Evolutionary conservation across 2,329 filamentous ascomycete species (phyloP).

Genomic region (Scedosporium apiospermum): DNA sequence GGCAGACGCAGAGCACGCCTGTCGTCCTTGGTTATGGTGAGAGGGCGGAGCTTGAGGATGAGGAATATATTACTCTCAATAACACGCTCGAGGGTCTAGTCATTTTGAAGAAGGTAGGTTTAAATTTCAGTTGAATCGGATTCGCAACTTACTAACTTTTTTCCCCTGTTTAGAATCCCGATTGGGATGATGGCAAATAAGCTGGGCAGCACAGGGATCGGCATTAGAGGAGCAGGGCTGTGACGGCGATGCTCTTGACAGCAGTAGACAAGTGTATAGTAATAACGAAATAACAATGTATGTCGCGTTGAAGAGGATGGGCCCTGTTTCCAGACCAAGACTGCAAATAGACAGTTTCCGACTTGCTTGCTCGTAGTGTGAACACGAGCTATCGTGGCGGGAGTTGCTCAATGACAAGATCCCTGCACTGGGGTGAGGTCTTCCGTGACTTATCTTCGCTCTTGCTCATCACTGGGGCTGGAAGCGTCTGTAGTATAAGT

Average conservation of each 20-base stretch:
- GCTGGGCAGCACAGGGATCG: not conserved
- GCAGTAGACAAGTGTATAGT: conserved; percentile 1
- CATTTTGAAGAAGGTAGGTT: conserved; percentile 82
- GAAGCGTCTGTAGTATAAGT: no score
- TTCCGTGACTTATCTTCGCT: no score
- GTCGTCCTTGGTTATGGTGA: conserved; percentile 92
- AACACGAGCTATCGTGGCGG: no score
- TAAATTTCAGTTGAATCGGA: no score
- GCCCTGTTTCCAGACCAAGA: not conserved
- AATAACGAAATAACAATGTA: not conserved
- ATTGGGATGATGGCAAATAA: conserved; percentile 7
- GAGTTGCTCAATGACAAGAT: no score
- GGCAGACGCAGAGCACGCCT: conserved; percentile 99
- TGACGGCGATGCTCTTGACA: not conserved
- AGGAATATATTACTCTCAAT: conserved; percentile 89
- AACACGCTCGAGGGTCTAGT: conserved; percentile 90
- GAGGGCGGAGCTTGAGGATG: conserved; percentile 91
- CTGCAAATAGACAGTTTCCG: not conserved
- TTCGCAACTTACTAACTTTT: not conserved
- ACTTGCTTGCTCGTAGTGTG: not conserved
- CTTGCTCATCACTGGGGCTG: no score
- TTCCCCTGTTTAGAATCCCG: conserved; percentile 3
- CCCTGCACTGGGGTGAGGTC: no score
- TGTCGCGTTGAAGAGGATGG: not conserved
- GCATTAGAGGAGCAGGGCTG: not conserved